phyloP scores from a whole-genome alignment of 805 yeast species.

The Candida awuae region DNA sequence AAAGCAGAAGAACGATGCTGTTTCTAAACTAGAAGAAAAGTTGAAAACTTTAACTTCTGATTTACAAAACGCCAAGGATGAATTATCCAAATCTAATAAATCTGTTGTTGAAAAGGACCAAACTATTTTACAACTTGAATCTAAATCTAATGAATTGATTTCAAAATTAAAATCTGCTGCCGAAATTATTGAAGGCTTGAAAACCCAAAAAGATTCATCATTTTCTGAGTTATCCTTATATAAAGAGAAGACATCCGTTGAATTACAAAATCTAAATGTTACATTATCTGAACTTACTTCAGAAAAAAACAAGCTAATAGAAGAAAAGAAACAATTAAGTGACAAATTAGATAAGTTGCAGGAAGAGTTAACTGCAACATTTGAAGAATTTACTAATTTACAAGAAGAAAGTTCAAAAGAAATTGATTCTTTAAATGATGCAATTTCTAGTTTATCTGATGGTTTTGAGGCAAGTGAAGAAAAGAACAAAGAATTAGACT shows the following conservation, averaged over 20 bases:
- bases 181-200: constrained; percentile 21
- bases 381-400: constrained; percentile 16
- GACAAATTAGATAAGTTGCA: constrained; percentile 11
- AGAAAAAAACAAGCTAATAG: constrained; percentile 19
- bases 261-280: background rate
- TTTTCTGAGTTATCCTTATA: constrained; percentile 13
- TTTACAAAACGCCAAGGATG: constrained; percentile 17
- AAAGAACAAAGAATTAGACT: constrained; percentile 9
- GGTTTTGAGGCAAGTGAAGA: constrained; percentile 10
- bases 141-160: constrained; percentile 16
- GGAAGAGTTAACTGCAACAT: constrained; percentile 18
- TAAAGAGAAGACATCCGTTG: constrained; percentile 2
- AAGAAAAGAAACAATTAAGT: constrained; percentile 11
- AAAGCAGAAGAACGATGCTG: constrained; percentile 18
- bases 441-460: constrained; percentile 23
- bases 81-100: constrained; percentile 21
- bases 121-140: constrained; percentile 20
- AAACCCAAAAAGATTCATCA: constrained; percentile 19
- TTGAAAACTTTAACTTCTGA: constrained; percentile 15
- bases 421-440: constrained; percentile 28
- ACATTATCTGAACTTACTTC: background rate
- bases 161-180: constrained; percentile 23
- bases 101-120: constrained; percentile 19
- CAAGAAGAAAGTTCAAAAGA: constrained; percentile 19
- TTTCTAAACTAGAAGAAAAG: constrained; percentile 18